Evolutionary conservation across 2,329 filamentous ascomycete species (phyloP).

Genomic region (Fusarium sublunatum): DNA sequence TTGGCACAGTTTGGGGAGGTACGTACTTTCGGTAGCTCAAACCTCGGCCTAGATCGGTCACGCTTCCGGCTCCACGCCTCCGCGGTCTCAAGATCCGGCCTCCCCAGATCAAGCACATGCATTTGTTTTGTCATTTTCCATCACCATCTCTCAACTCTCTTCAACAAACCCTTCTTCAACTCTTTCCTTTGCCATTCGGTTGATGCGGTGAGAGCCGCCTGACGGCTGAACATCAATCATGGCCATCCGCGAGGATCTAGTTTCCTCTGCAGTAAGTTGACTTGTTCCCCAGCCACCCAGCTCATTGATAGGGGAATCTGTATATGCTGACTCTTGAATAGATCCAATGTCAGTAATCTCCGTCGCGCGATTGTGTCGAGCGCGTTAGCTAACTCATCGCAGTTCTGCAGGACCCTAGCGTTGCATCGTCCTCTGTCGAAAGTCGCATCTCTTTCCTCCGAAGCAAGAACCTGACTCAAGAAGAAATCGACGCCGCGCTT

Average conservation of each 20-base stretch:
- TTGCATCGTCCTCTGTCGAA: constrained; percentile 88
- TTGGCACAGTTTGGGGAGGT: constrained; percentile 15
- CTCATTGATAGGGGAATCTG: constrained; percentile 6
- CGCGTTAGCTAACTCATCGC: constrained; percentile 38
- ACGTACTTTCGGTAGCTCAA: constrained; percentile 34
- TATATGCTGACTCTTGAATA: constrained; percentile 37
- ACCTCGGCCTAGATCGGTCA: constrained; percentile 51
- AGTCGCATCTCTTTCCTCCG: constrained; percentile 93
- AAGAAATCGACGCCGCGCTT: constrained; percentile 90
- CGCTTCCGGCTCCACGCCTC: constrained; percentile 45
- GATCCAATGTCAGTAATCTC: constrained; percentile 57
- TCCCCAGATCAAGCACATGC: constrained; percentile 47
- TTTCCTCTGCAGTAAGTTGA: constrained; percentile 77
- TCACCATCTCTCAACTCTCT: constrained; percentile 29
- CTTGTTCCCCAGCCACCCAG: constrained; percentile 13
- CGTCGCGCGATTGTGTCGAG: neutral
- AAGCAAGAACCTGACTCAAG: constrained; percentile 96
- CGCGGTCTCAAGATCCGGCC: constrained; percentile 29
- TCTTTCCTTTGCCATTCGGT: constrained; percentile 21
- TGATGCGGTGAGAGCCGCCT: constrained; percentile 43
- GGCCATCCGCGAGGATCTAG: constrained; percentile 93
- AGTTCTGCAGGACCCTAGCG: constrained; percentile 95
- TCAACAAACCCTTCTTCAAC: constrained; percentile 7
- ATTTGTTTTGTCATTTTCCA: constrained; percentile 40
- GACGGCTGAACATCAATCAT: constrained; percentile 57